Base-by-base conservation (phyloP, 73 alveolate genomes). In the Paramecium sonneborni region DNA sequence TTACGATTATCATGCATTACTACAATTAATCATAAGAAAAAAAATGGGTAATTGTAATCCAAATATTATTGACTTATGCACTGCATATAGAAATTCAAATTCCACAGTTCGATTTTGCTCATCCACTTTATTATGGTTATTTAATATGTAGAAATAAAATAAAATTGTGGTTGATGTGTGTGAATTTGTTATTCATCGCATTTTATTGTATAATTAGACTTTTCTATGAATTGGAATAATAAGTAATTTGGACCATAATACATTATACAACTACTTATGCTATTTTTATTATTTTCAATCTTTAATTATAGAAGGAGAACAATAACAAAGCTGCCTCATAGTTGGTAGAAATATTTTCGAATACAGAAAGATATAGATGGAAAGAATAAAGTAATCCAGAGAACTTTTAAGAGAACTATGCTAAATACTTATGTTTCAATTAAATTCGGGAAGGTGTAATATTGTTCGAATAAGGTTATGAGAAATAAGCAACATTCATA, bases 81-180 rank as follows among this genome's bases (percentile, higher is more conserved):
- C 24, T 62, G 44, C 84, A 62, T 62, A 62, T 62, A 12, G 84
- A 62, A 30, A 62, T 62, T 30, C 48, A 62, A 62, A 62, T 62
- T 30, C 84, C 84, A 3, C 23, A 26, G 12, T 62, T 62, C 26
- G 84, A 62, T 62, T 62, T 62, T 62, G 84, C 84, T 32, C 84
- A 62, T 26, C 84, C 84, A 30, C 39, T 62, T 26, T 62, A 62
- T 26, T 62, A 62, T 24, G 84, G 84, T 32, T 62, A 26, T 32
- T 62, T 62, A 62, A 26, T 62, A 62, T 62, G 84, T 62, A 62
- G 28, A 62, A 62, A 62, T 62, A 62, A 62, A 12, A 1, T 62
- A 62, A 62, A 62, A 21, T 62, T 62, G 26, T 26, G 48, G 48
- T 1, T 62, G 9, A 26, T 62, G 39, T 62, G 84, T 62, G 84